A percentile compares a stretch with the other conserved stretches of the same genome.
phyloP scores from a whole-genome alignment of 768 basidiomycete genomes.

The Crassisporium funariophilum region DNA sequence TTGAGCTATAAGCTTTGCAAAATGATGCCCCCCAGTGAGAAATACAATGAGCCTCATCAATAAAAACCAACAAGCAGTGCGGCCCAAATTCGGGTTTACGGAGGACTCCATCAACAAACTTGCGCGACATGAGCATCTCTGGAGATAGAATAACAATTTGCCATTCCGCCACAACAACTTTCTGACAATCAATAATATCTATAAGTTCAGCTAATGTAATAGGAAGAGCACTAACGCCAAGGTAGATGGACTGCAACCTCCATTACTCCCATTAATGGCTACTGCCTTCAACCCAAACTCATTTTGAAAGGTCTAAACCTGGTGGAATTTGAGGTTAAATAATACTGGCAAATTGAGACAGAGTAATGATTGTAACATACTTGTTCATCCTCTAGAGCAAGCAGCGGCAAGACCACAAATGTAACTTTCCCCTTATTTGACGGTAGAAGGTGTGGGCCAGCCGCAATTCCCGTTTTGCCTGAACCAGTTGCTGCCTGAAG shows the following conservation, averaged over 20 bases:
- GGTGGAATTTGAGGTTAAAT: not conserved
- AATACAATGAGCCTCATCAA: conserved; percentile 39
- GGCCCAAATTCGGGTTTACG: conserved; percentile 22
- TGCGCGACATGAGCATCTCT: conserved; percentile 32
- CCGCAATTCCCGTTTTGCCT: conserved; percentile 42
- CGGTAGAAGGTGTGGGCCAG: conserved; percentile 35
- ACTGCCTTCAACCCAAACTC: conserved; percentile 32
- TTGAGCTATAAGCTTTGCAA: conserved; percentile 29
- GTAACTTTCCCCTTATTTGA: conserved; percentile 30
- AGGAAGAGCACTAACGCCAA: conserved; percentile 20
- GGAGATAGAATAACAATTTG: conserved; percentile 37
- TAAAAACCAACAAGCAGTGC: conserved; percentile 26
- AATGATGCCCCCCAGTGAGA: conserved; percentile 39
- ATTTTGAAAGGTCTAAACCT: conserved; percentile 31
- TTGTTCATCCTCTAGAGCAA: conserved; percentile 31
- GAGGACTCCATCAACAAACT: conserved; percentile 28
- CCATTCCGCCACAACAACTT: conserved; percentile 22
- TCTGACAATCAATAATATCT: conserved; percentile 8
- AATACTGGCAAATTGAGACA: not conserved
- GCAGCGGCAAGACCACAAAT: conserved; percentile 38
- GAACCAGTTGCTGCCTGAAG: conserved; percentile 40
- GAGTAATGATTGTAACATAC: conserved; percentile 23
- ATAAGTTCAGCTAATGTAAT: not conserved
- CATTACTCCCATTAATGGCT: conserved; percentile 33
- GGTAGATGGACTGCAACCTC: conserved; percentile 23